Percentiles rank a stretch among this genome's conserved stretches.
Evolutionary conservation across 768 basidiomycete genomes (phyloP).

Genomic region (Mycena capillaripes): DNA sequence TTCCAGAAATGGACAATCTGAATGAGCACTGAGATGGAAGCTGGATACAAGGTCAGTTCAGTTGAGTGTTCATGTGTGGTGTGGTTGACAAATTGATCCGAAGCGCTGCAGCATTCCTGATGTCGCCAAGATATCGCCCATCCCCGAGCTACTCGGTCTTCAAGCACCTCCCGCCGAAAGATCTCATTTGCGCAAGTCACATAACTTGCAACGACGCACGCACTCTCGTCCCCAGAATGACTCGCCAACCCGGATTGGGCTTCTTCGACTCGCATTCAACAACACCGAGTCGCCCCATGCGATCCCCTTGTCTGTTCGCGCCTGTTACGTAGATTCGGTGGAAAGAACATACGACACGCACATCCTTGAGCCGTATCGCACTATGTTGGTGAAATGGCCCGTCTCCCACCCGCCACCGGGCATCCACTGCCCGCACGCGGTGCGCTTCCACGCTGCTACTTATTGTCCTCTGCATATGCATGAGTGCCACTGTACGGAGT

Average conservation of each 20-base stretch:
- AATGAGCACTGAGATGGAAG: too few relatives aligned
- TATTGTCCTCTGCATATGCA: conserved; percentile 10
- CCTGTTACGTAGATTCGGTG: conserved; percentile 12
- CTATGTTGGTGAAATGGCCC: conserved; percentile 29
- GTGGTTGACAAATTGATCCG: too few relatives aligned
- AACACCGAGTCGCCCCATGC: neutral
- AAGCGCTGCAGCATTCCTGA: too few relatives aligned
- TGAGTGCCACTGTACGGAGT: conserved; percentile 8
- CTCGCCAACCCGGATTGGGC: conserved; percentile 20
- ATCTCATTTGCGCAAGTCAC: conserved; percentile 24
- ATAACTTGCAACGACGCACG: conserved; percentile 23
- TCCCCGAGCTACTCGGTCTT: conserved; percentile 22
- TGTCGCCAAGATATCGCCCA: too few relatives aligned
- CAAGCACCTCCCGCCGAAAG: conserved; percentile 6
- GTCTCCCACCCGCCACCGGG: conserved; percentile 22
- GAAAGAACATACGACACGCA: neutral
- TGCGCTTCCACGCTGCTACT: conserved; percentile 20
- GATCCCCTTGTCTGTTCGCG: neutral
- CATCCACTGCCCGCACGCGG: conserved; percentile 32
- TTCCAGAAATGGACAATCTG: too few relatives aligned
- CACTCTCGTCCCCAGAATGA: conserved; percentile 13
- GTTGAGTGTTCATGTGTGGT: too few relatives aligned
- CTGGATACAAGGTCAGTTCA: too few relatives aligned
- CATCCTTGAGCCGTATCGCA: conserved; percentile 32
- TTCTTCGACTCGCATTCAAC: conserved; percentile 21